Conservation (phyloP, 345 rosid species). For the Crucihimalaya himalaica region DNA sequence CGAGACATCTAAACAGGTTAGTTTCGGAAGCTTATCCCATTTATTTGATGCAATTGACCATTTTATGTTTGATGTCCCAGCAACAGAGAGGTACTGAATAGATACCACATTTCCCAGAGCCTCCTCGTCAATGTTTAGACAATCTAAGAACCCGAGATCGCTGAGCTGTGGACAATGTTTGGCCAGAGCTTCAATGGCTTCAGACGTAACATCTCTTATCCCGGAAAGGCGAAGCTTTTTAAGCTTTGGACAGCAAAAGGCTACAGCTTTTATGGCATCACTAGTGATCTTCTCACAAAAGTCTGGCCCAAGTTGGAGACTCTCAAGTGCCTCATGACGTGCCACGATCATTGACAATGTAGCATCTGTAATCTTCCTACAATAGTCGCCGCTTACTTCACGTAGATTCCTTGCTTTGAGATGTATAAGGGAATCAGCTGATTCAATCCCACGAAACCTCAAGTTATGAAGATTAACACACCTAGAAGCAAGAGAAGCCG, state of each 20-base stretch:
- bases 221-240: constrained; percentile 76
- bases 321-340: constrained; percentile 70
- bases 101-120: constrained; percentile 64
- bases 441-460: constrained; percentile 75
- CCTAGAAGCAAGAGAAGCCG: constrained; percentile 61
- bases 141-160: constrained; percentile 76
- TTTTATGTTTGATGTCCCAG: constrained; percentile 79
- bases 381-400: constrained; percentile 79
- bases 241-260: constrained; percentile 73
- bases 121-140: constrained; percentile 62
- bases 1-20: constrained; percentile 75
- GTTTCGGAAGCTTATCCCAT: constrained; percentile 73
- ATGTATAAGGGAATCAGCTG: constrained; percentile 71
- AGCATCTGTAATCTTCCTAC: constrained; percentile 78
- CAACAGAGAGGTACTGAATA: constrained; percentile 65
- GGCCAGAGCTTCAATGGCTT: constrained; percentile 73
- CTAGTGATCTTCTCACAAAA: constrained; percentile 80
- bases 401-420: constrained; percentile 62
- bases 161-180: constrained; percentile 60
- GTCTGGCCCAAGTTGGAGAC: constrained; percentile 84
- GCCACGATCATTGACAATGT: constrained; percentile 72
- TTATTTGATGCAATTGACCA: constrained; percentile 62
- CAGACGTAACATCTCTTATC: constrained; percentile 64
- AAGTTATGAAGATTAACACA: constrained; percentile 61
- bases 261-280: constrained; percentile 69